Conservation (phyloP, 1,284 basidiomycete species). For the Boletus mariae region DNA sequence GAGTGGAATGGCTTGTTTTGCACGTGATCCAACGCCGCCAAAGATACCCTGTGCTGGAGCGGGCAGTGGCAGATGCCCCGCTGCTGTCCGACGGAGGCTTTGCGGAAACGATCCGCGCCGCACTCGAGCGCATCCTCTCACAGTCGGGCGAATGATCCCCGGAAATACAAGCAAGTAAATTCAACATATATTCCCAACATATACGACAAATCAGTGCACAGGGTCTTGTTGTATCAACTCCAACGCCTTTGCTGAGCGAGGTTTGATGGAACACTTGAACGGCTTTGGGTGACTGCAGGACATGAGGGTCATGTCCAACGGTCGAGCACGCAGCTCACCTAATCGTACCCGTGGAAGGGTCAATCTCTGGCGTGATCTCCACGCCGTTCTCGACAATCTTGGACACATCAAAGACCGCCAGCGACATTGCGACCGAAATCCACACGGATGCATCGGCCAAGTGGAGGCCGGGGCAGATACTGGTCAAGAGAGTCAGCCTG, state of each 20-base stretch:
- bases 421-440: conserved; percentile 49
- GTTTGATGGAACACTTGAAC: conserved; percentile 56
- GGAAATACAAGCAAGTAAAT: not conserved
- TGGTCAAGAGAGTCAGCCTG: conserved; percentile 21
- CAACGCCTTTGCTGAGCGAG: conserved; percentile 52
- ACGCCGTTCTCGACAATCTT: conserved; percentile 33
- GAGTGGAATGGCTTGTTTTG: conserved; percentile 4
- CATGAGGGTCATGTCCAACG: not conserved
- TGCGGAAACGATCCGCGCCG: conserved; percentile 41
- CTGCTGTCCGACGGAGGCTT: conserved; percentile 52
- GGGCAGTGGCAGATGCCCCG: conserved; percentile 54
- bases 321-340: conserved; percentile 36
- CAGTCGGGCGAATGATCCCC: conserved; percentile 1
- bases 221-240: conserved; percentile 48
- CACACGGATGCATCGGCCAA: conserved; percentile 58
- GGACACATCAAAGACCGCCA: conserved; percentile 46
- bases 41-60: conserved; percentile 43
- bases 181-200: not conserved
- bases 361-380: conserved; percentile 47
- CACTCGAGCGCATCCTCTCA: conserved; percentile 41
- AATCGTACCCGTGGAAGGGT: conserved; percentile 55
- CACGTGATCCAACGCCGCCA: not conserved
- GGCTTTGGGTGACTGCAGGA: conserved; percentile 52
- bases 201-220: conserved; percentile 14
- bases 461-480: conserved; percentile 57